phyloP scores from a whole-genome alignment of 495 filamentous ascomycete species.

The Aspergillus leporis region DNA sequence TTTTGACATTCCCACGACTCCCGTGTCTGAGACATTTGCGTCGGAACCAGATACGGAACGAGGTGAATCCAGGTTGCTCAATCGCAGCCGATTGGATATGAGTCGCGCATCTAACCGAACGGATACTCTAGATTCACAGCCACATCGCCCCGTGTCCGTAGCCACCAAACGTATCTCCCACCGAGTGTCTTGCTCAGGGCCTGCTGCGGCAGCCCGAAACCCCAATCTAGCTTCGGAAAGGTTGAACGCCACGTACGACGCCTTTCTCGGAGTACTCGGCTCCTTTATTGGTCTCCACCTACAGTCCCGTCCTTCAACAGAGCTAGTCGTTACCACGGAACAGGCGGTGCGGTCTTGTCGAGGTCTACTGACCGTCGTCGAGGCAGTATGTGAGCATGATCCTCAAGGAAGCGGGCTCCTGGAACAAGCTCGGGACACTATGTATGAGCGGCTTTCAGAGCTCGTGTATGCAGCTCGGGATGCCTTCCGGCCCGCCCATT shows the following conservation, averaged over 20 bases:
- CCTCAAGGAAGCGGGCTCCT: slow-evolving; percentile 62
- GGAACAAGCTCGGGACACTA: slow-evolving; percentile 67
- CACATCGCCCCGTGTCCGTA: slow-evolving; percentile 34
- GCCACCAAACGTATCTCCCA: slow-evolving; percentile 55
- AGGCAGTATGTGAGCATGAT: slow-evolving; percentile 79
- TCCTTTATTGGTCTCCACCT: slow-evolving; percentile 91
- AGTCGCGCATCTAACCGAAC: slow-evolving; percentile 42
- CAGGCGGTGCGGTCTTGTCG: slow-evolving; percentile 82
- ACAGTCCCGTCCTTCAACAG: slow-evolving; percentile 82
- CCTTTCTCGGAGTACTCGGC: slow-evolving; percentile 82
- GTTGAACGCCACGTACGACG: slow-evolving; percentile 76
- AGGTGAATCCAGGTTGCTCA: slow-evolving; percentile 38
- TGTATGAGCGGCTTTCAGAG: slow-evolving; percentile 78
- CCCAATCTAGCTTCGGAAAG: slow-evolving; percentile 63
- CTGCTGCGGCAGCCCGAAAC: slow-evolving; percentile 43
- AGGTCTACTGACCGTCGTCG: slow-evolving; percentile 74
- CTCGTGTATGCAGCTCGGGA: slow-evolving; percentile 79
- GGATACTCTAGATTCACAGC: slow-evolving; percentile 33
- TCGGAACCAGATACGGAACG: slow-evolving; percentile 31
- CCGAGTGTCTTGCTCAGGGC: slow-evolving; percentile 53
- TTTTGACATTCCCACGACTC: slow-evolving; percentile 64
- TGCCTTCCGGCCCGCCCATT: slow-evolving; percentile 62
- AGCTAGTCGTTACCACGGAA: slow-evolving; percentile 72
- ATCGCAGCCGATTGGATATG: slow-evolving; percentile 38
- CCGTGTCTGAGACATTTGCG: slow-evolving; percentile 60